Evolutionary conservation across 1,139 yeast genomes (phyloP), one percentile per base, ranked within the genome.

Genomic region (Taphrina wiesneri): DNA sequence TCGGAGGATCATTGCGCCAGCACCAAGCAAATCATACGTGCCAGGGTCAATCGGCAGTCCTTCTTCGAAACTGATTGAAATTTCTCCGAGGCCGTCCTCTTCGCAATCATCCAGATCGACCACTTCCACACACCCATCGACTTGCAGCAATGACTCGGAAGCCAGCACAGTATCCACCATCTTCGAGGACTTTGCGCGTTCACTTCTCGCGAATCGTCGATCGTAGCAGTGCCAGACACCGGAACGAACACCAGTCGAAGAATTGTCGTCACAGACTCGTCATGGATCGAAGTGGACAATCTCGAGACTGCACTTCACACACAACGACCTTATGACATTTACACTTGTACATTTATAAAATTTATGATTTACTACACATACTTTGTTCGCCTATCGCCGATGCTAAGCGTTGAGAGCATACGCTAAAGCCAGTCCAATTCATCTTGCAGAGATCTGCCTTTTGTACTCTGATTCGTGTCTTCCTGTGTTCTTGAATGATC

Each of bases 401-500:
- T 45, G 49, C 49, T 13, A 2, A 41, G 9, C 23, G 21, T 7
- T 19, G 19, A 41, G 19, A 41, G 9, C 1, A 41, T 9, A 45
- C 49, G 25, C 49, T 45, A 45, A 2, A 45, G 49, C 54, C 54
- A 49, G 9, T 49, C 54, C 54, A 49, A 28, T 26, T 26, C 54
- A 23, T 49, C 54, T 28, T n/a, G 19, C 7, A 39, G 43, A 3
- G 43, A 15, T 19, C 43, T 39, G 17, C n/a, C 17, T n/a, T 45
- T 45, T 1, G 28, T 23, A 21, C 49, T 45, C 7, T 6, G 13
- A 11, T 9, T 28, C 28, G 17, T 11, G 49, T 6, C 28, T 21
- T 19, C 49, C 26, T 21, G 7, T 13, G 19, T 3, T 9, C 6
- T 39, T 13, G n/a, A 9, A 6, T 30, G 9, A 30, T 11, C 6